These are phyloP conservation scores for Batkoa obscura DNA, from an alignment of 371 early-diverging fungal genomes.

Conservation along the genomic window DNA sequence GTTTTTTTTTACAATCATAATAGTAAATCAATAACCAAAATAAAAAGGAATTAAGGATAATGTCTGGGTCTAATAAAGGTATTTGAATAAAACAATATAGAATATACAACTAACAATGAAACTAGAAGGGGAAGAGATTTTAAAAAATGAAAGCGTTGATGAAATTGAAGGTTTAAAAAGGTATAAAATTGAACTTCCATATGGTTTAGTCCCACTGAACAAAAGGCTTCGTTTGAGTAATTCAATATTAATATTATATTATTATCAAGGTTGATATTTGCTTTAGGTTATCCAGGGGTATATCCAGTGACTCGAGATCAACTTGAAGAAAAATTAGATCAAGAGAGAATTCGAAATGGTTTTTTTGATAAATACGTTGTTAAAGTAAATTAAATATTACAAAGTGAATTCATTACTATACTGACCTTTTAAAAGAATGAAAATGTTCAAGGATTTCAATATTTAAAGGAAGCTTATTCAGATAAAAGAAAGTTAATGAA, in stretches of 20 bases:
- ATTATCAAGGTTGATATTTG: neutral
- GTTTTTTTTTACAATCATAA: too few relatives aligned
- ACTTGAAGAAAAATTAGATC: neutral
- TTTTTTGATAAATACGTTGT: neutral
- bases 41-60: too few relatives aligned
- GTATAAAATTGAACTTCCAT: neutral
- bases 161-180: neutral
- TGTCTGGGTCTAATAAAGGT: too few relatives aligned
- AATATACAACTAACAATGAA: too few relatives aligned
- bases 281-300: neutral
- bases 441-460: neutral
- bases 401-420: neutral
- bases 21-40: too few relatives aligned
- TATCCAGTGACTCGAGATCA: neutral
- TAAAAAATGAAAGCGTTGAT: too few relatives aligned
- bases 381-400: neutral
- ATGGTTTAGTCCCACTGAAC: neutral
- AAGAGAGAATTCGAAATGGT: neutral
- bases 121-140: too few relatives aligned
- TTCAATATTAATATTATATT: neutral
- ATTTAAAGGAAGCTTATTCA: neutral
- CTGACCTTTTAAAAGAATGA: neutral
- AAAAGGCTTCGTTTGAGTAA: neutral
- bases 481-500: neutral
- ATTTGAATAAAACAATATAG: too few relatives aligned